Evolutionary conservation across 73 alveolate species (phyloP).

Genomic region (Effrenium voratum): DNA sequence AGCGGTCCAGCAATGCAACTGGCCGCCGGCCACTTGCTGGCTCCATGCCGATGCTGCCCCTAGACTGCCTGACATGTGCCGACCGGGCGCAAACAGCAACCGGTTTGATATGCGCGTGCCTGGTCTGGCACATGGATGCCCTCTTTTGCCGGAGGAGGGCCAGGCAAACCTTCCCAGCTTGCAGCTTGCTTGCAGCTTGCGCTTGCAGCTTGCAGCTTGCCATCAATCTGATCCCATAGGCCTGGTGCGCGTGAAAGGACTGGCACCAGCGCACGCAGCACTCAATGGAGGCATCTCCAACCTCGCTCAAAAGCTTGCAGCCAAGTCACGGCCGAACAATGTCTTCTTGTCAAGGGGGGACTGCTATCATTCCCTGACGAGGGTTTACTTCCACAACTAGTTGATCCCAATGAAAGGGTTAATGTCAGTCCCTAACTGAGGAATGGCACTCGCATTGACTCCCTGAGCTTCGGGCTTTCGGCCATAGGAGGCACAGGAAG

Average conservation of each 20-base stretch:
- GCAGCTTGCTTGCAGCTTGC: neutral
- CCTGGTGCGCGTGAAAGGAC: conserved; percentile 84
- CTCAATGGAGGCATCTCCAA: conserved; percentile 30
- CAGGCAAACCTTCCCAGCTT: conserved; percentile 16
- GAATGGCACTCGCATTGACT: too few species aligned
- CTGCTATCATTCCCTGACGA: neutral
- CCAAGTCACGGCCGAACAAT: neutral
- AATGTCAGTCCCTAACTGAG: too few species aligned
- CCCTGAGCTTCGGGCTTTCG: conserved; percentile 19
- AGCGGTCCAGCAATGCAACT: conserved; percentile 46
- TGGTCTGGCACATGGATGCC: conserved; percentile 89
- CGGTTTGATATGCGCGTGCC: neutral
- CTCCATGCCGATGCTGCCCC: conserved; percentile 34
- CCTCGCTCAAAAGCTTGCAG: neutral
- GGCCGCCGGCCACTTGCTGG: conserved; percentile 81
- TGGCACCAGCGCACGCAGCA: conserved; percentile 85
- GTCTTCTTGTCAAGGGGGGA: neutral
- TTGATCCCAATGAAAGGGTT: too few species aligned
- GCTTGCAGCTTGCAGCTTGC: neutral
- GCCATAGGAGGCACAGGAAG: conserved; percentile 61
- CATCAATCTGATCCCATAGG: neutral
- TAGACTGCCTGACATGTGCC: conserved; percentile 11
- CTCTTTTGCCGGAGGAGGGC: conserved; percentile 61
- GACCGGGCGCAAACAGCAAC: neutral
- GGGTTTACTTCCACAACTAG: too few species aligned